Evolutionary conservation across 345 rosid genomes (phyloP).

Genomic region (Odontarrhena argentea): DNA sequence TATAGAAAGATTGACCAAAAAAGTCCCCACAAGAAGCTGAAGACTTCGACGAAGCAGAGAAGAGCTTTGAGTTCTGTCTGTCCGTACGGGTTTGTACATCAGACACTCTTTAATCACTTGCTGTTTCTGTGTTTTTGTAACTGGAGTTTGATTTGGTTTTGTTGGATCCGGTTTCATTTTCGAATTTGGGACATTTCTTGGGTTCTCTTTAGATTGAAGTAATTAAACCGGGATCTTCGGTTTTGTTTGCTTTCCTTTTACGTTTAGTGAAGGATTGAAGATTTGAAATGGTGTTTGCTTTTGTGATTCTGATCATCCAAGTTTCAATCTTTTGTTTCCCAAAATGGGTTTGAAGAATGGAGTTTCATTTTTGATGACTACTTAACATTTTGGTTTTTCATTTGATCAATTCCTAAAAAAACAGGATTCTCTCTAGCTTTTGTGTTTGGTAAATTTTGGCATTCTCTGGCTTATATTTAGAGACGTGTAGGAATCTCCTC

Average conservation of each 20-base stretch:
- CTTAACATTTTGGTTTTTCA: slow-evolving; percentile 20
- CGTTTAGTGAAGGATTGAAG: slow-evolving; percentile 25
- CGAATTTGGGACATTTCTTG: slow-evolving; percentile 25
- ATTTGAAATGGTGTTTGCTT: slow-evolving; percentile 28
- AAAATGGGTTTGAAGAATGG: slow-evolving; percentile 2
- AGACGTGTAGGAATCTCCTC: slow-evolving; percentile 40
- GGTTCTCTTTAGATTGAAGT: slow-evolving; percentile 26
- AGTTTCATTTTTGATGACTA: slow-evolving; percentile 3
- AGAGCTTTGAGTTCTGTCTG: slow-evolving; percentile 12
- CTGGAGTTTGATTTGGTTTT: slow-evolving; percentile 14
- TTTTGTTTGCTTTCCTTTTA: slow-evolving; percentile 23
- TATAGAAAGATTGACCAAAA: slow-evolving; percentile 35
- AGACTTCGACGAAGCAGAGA: slow-evolving; percentile 12
- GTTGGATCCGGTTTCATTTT: slow-evolving; percentile 29
- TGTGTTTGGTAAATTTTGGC: slow-evolving; percentile 39
- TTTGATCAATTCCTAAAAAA: slow-evolving; percentile 25
- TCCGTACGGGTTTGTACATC: slow-evolving; percentile 23
- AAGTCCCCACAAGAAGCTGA: slow-evolving; percentile 1
- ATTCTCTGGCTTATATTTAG: slow-evolving; percentile 35
- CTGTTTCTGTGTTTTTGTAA: not conserved
- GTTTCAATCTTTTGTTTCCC: not conserved
- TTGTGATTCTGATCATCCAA: not conserved
- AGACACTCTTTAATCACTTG: not conserved
- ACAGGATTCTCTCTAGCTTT: slow-evolving; percentile 31
- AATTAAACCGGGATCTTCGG: slow-evolving; percentile 10